Base-by-base conservation (phyloP, 2,329 filamentous ascomycete species). In the Colletotrichum echinochloae region DNA sequence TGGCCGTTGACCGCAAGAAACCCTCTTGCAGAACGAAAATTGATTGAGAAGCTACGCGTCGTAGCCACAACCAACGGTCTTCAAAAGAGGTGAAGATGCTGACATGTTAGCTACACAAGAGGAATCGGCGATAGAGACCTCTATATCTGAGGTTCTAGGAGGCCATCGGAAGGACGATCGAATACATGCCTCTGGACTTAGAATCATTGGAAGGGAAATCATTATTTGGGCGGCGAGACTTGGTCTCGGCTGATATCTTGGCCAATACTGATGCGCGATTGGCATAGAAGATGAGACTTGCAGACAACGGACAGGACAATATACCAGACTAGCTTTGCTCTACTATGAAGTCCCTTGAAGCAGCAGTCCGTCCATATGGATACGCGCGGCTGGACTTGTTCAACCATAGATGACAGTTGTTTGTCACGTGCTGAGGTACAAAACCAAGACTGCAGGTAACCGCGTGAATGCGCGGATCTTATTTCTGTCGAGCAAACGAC, bases 341-440 rank as follows among this genome's bases (percentile, higher is more conserved):
- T 35, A 49, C 12, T 7, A 37, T 18, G 30, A 26, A 41, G 14
- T 20, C 49, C n/a, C 52, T 30, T 12, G 23, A 41, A 33, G 26
- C 35, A 37, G 9, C n/a, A n/a, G n/a, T n/a, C n/a, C n/a, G n/a
- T n/a, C 30, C 16, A n/a, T 1, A 62, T 44, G 35, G 33, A 20
- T 35, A 69, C 20, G 30, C 35, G 41, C 51, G 39, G 56, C 52
- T 63, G 46, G 57, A 59, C 67, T 70, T 67, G 64, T 71, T 55
- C 30, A 68, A 71, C 55, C 35, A 20, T 61, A 28, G 55, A 54
- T 60, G 56, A 51, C 60, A 68, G 46, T 52, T 73, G 71, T 73
- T 73, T 73, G 71, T 73, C 71, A 73, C 71, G 71, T 73, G 69
- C 44, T 51, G 60, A 61, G 65, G 52, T 65, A 73, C 69, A 65